Evolutionary conservation across 2,329 filamentous ascomycete species (phyloP).

Genomic region (Claviceps spartinae): DNA sequence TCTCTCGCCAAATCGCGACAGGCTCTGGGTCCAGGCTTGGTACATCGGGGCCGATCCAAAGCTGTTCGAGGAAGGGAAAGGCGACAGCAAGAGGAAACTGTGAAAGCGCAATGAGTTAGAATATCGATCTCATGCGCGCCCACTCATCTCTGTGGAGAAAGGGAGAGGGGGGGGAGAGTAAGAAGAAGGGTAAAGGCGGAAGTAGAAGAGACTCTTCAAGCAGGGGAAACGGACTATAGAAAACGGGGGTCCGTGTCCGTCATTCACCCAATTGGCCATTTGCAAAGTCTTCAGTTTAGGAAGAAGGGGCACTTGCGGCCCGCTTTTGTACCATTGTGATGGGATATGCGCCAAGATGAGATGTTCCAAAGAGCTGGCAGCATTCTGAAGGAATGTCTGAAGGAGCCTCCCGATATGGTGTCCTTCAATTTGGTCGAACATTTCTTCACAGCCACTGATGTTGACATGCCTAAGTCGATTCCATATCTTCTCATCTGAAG

Average conservation of each 20-base stretch:
- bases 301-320: slow-evolving; percentile 10
- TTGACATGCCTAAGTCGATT: slow-evolving; percentile 6
- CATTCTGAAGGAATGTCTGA: slow-evolving; percentile 7
- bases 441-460: slow-evolving; percentile 1
- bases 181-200: no score
- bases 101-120: background rate
- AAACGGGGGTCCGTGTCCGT: no score
- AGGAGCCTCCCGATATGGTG: slow-evolving; percentile 3
- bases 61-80: slow-evolving; percentile 8
- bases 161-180: no score
- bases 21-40: slow-evolving; percentile 10
- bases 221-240: no score
- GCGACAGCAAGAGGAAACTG: slow-evolving; percentile 12
- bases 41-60: slow-evolving; percentile 7
- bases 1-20: slow-evolving; percentile 5
- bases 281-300: slow-evolving; percentile 17
- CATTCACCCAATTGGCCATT: no score
- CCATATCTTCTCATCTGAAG: slow-evolving; percentile 4
- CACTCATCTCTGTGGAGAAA: no score
- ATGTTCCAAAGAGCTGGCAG: slow-evolving; percentile 9
- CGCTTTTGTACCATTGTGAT: background rate
- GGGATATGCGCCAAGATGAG: slow-evolving; percentile 13
- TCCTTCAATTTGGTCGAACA: no score
- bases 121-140: no score
- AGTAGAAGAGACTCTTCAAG: no score